phyloP scores from a whole-genome alignment of 345 rosid genomes.

The Brassica cretica region DNA sequence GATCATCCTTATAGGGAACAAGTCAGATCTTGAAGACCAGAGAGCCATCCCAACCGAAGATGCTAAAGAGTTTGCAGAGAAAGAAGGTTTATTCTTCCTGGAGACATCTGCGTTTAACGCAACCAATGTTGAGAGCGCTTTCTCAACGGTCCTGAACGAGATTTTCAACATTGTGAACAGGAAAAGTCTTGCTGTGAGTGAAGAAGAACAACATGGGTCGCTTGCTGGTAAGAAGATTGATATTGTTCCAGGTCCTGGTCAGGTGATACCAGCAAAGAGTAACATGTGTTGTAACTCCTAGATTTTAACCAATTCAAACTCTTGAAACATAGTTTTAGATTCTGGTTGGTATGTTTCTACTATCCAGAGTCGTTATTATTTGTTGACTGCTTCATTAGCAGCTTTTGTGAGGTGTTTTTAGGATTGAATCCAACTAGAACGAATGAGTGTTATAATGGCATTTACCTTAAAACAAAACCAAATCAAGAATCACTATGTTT shows the following conservation, averaged over 20 bases:
- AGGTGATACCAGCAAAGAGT: conserved; percentile 60
- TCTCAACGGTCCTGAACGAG: conserved; percentile 65
- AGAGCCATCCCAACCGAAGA: conserved; percentile 64
- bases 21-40: conserved; percentile 66
- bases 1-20: conserved; percentile 74
- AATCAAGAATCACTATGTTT: neutral
- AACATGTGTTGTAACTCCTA: conserved; percentile 56
- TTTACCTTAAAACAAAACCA: neutral
- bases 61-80: conserved; percentile 78
- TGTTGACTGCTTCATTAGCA: conserved; percentile 16
- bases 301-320: conserved; percentile 16
- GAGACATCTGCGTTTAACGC: conserved; percentile 75
- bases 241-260: conserved; percentile 69
- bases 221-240: conserved; percentile 68
- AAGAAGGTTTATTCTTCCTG: conserved; percentile 76
- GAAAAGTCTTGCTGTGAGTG: conserved; percentile 62
- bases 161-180: conserved; percentile 72
- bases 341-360: conserved; percentile 4
- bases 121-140: conserved; percentile 68
- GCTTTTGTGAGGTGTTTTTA: neutral
- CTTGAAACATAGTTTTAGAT: conserved; percentile 11
- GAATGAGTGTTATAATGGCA: neutral
- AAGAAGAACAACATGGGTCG: conserved; percentile 52
- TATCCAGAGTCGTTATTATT: neutral
- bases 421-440: neutral